phyloP scores from a whole-genome alignment of 2,329 filamentous ascomycete species.

The Fusarium mundagurra region DNA sequence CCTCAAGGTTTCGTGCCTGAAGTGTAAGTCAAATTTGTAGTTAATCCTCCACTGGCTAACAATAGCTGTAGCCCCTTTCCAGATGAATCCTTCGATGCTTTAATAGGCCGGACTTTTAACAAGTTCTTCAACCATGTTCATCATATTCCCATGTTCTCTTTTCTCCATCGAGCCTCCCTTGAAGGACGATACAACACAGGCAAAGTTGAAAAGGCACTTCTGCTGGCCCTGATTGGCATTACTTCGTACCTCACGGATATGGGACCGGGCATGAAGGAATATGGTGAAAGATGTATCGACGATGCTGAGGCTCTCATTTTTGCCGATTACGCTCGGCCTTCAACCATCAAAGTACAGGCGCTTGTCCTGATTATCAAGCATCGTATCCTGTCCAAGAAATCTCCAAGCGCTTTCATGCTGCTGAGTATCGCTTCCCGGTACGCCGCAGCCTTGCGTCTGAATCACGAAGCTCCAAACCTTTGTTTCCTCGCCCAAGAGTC shows the following conservation, averaged over 20 bases:
- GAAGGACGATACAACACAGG: conserved; percentile 68
- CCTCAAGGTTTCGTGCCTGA: conserved; percentile 49
- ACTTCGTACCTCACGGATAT: conserved; percentile 66
- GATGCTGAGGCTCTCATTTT: conserved; percentile 64
- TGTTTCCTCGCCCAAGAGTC: conserved; percentile 55
- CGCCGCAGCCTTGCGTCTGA: conserved; percentile 55
- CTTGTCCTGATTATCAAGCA: conserved; percentile 58
- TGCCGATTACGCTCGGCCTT: conserved; percentile 63
- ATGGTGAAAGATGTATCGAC: conserved; percentile 64
- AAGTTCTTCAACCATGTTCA: conserved; percentile 68
- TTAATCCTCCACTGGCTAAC: conserved; percentile 28
- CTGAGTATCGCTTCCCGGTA: conserved; percentile 55
- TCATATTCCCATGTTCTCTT: conserved; percentile 68
- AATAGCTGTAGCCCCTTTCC: conserved; percentile 43
- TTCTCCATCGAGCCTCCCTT: conserved; percentile 67
- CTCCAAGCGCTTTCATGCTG: conserved; percentile 58
- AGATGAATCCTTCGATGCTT: conserved; percentile 58
- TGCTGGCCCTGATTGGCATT: conserved; percentile 65
- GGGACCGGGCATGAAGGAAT: conserved; percentile 61
- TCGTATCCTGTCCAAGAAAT: conserved; percentile 55
- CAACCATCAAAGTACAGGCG: conserved; percentile 64
- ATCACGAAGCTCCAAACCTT: conserved; percentile 54
- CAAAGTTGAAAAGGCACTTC: conserved; percentile 63
- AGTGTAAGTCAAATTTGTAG: conserved; percentile 42
- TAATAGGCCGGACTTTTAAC: conserved; percentile 64